Evolutionary conservation across 768 basidiomycete genomes (phyloP), one percentile per base, ranked within the genome.

Genomic region (Podaxis sp.): DNA sequence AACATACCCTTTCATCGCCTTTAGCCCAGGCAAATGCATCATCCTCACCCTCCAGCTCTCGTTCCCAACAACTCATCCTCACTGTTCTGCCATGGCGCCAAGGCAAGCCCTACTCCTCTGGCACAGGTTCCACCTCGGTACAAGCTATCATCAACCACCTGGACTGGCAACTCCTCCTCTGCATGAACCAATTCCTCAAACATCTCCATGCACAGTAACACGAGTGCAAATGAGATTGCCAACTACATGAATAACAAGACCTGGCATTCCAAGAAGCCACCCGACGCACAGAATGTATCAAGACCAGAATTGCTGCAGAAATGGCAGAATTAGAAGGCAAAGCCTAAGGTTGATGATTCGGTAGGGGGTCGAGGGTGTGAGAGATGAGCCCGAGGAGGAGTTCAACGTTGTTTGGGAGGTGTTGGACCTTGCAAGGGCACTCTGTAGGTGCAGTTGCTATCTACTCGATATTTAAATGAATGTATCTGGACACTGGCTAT

Each of bases 1-100:
- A 1, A 94, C 95, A 0, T 97, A 91, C 69, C 96, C 96, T 0
- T 96, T 96, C 64, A 81, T 99, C 53, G 92, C 93, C 1, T 99
- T 98, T 92, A 98, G 70, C 88, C 93, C 0, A 84, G 84, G 17
- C 84, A 85, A 33, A 79, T n/a, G n/a, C 73, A 20, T 68, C 78
- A 3, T 73, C 75, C 24, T 74, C 79, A 2, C 66, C 79, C 3
- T 65, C 76, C 0, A 56, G 73, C 36, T 41, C 41, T 41, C 26
- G 4, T 26, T 71, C 76, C 3, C 68, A 72, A 30, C 69, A 74
- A 0, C 83, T 90, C 0, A 74, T 80, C 2, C 79, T 98, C 12
- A 93, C 93, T 15, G 85, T 98, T 50, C 81, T 99, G 22, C 92
- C 95, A 1, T 88, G 94, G 2, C 90, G 97, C 68, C 86, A 92